A percentile compares a stretch with the other conserved stretches of the same genome.
phyloP scores from a whole-genome alignment of 495 filamentous ascomycete species.

The Neurospora cerealis region DNA sequence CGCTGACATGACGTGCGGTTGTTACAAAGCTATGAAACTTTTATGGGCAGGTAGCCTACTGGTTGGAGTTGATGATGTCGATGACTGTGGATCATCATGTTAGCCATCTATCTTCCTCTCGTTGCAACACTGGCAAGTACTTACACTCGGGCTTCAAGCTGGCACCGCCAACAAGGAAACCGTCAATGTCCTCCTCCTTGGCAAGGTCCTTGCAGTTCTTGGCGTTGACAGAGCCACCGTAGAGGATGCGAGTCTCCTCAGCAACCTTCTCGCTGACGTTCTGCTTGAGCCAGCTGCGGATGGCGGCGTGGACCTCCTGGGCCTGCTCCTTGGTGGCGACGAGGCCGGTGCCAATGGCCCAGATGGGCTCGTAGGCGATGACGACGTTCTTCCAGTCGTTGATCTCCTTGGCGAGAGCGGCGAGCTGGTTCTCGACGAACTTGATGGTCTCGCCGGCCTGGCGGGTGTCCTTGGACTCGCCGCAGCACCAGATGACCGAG shows the following conservation, averaged over 20 bases:
- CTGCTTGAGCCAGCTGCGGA: slow-evolving; percentile 77
- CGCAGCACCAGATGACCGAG: slow-evolving; percentile 90
- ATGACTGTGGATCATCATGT: slow-evolving; percentile 34
- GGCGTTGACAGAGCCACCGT: slow-evolving; percentile 92
- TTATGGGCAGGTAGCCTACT: slow-evolving; percentile 18
- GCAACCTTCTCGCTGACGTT: slow-evolving; percentile 60
- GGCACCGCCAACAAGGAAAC: slow-evolving; percentile 95
- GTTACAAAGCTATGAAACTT: neutral
- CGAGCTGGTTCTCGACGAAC: slow-evolving; percentile 75
- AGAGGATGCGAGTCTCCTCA: slow-evolving; percentile 79
- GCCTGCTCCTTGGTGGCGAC: slow-evolving; percentile 89
- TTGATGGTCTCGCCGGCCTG: slow-evolving; percentile 79
- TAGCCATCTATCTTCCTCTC: slow-evolving; percentile 6
- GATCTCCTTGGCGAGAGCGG: slow-evolving; percentile 56
- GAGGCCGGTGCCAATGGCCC: slow-evolving; percentile 98
- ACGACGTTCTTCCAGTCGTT: slow-evolving; percentile 89
- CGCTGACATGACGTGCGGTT: neutral
- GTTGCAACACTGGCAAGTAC: slow-evolving; percentile 20
- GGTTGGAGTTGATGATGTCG: slow-evolving; percentile 51
- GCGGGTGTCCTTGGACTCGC: slow-evolving; percentile 87
- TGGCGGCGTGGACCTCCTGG: slow-evolving; percentile 88
- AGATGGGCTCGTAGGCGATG: slow-evolving; percentile 97
- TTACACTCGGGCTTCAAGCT: slow-evolving; percentile 96
- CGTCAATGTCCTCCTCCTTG: slow-evolving; percentile 89
- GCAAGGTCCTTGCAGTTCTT: slow-evolving; percentile 95